phyloP scores from a whole-genome alignment of 768 basidiomycete species.

The Leccinum variicolor region DNA sequence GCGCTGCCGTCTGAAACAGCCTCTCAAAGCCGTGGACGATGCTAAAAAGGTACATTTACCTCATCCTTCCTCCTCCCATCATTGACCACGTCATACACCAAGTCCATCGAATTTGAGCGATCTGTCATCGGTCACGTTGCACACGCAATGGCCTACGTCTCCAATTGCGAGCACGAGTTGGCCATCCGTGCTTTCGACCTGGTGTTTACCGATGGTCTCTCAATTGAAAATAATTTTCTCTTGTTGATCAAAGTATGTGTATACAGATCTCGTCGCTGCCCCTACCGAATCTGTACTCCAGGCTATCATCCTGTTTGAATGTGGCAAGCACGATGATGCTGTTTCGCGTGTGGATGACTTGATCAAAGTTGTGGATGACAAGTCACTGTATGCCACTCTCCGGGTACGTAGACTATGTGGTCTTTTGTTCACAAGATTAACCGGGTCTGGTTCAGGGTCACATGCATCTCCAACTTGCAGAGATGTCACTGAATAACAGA shows the following conservation, averaged over 20 bases:
- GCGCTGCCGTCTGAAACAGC: not conserved
- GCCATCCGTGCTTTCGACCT: not conserved
- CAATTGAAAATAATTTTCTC: not conserved
- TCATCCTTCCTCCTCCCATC: not conserved
- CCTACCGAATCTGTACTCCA: not conserved
- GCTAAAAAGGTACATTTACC: not conserved
- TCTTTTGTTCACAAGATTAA: not conserved
- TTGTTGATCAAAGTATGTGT: not conserved
- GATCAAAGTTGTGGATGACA: not conserved
- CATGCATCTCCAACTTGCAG: not conserved
- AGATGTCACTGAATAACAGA: not conserved
- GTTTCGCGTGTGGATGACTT: not conserved
- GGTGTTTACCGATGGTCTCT: not conserved
- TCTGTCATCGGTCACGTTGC: not conserved
- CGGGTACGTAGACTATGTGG: not conserved
- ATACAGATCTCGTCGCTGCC: not conserved
- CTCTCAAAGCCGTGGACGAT: not conserved
- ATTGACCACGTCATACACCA: not conserved
- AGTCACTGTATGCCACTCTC: not conserved
- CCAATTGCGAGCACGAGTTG: not conserved
- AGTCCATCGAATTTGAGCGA: not conserved
- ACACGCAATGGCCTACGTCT: not conserved
- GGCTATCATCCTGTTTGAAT: not conserved
- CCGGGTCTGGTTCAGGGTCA: not conserved
- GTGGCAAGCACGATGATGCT: not conserved